Evolutionary conservation across 2,329 filamentous ascomycete species (phyloP).

Genomic region (Calonectria leucothoes): DNA sequence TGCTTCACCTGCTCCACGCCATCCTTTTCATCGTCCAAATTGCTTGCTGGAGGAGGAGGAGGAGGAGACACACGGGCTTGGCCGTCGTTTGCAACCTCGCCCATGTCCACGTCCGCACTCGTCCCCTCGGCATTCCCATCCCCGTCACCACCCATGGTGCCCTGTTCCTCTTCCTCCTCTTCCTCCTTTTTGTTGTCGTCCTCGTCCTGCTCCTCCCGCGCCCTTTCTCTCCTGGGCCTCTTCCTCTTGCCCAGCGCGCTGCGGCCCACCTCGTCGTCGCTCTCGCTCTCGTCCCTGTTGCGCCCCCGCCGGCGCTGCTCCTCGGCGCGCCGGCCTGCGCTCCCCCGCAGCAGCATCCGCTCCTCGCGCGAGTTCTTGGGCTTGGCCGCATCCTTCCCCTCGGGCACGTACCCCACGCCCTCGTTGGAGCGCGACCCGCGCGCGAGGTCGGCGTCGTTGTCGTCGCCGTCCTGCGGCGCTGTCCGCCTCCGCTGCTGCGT

Average conservation of each 20-base stretch:
- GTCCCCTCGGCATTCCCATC: too few species aligned
- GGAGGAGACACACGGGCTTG: too few species aligned
- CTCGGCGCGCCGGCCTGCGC: conserved; percentile 42
- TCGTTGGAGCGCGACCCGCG: conserved; percentile 46
- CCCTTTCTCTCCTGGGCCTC: conserved; percentile 38
- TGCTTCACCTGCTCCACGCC: neutral
- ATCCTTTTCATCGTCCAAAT: neutral
- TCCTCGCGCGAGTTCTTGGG: conserved; percentile 41
- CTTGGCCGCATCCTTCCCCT: conserved; percentile 35
- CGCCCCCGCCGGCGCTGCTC: conserved; percentile 14
- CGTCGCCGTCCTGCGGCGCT: conserved; percentile 27
- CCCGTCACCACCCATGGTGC: too few species aligned
- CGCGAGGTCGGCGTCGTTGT: conserved; percentile 43
- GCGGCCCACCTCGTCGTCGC: conserved; percentile 50
- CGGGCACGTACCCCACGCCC: conserved; percentile 54
- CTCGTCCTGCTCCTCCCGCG: neutral
- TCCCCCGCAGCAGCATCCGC: conserved; percentile 48
- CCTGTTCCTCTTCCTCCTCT: conserved; percentile 29
- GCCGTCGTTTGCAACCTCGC: too few species aligned
- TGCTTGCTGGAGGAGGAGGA: neutral
- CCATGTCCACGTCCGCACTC: conserved; percentile 29
- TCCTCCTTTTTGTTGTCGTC: neutral
- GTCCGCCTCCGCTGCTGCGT: conserved; percentile 14
- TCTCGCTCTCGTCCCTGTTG: conserved; percentile 46
- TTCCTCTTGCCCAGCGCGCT: conserved; percentile 54